These are phyloP conservation scores for Colletotrichum tropicale DNA, from an alignment of 2,329 filamentous ascomycete genomes.

Conservation along the genomic window DNA sequence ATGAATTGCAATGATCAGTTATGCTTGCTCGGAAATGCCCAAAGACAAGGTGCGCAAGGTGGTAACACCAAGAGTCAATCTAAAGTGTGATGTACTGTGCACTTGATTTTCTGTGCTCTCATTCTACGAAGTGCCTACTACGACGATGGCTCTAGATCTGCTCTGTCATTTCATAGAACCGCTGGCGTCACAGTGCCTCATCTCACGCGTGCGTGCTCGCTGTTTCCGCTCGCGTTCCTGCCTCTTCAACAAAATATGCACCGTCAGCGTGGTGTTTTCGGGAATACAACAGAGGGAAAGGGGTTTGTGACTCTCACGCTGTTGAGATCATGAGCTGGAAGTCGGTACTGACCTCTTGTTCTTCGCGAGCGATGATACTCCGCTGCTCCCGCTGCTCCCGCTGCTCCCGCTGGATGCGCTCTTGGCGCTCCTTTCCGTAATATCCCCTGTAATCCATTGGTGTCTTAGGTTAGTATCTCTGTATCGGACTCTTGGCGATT, in stretches of 20 bases:
- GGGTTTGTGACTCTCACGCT: not conserved
- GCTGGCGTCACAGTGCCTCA: not conserved
- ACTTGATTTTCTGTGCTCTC: not conserved
- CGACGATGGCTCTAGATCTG: not conserved
- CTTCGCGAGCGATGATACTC: not conserved
- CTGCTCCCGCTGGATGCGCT: not conserved
- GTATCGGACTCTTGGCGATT: no score
- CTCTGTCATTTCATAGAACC: not conserved
- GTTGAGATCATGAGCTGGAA: not conserved
- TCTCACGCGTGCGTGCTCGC: not conserved
- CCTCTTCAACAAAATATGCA: not conserved
- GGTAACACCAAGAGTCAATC: not conserved
- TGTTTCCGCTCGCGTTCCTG: not conserved
- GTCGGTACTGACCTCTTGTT: not conserved
- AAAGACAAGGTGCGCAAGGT: not conserved
- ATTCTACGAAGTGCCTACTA: rapidly evolving
- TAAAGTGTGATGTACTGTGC: rapidly evolving
- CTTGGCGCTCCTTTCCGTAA: not conserved
- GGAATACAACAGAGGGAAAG: not conserved
- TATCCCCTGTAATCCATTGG: not conserved
- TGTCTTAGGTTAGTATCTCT: not conserved
- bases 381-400: not conserved
- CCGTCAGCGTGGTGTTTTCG: not conserved
- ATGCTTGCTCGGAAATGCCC: not conserved
- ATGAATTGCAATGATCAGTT: not conserved